Evolutionary conservation across 352 stramenopile genomes (phyloP).

Genomic region (Globisporangium emineosum): DNA sequence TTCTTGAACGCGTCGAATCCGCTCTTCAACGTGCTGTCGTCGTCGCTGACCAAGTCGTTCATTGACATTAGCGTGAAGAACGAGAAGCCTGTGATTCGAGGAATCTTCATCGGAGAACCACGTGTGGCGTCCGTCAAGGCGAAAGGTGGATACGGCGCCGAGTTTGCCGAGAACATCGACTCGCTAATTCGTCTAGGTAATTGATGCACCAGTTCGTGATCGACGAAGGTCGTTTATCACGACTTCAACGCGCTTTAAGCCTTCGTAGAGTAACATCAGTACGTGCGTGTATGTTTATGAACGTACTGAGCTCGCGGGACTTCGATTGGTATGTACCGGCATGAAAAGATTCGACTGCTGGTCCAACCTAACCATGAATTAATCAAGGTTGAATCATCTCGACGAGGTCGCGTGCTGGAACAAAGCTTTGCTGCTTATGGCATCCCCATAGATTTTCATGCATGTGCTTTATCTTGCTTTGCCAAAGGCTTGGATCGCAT

Average conservation of each 20-base stretch:
- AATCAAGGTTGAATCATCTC: background rate
- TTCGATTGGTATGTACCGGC: background rate
- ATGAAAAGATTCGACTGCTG: background rate
- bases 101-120: slow-evolving; percentile 77
- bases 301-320: background rate
- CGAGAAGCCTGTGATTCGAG: slow-evolving; percentile 72
- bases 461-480: background rate
- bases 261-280: background rate
- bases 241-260: background rate
- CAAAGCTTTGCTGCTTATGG: background rate
- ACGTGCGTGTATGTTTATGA: slow-evolving; percentile 8
- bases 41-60: slow-evolving; percentile 63
- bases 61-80: slow-evolving; percentile 85
- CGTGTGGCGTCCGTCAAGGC: slow-evolving; percentile 71
- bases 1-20: slow-evolving; percentile 69
- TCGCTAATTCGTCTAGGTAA: slow-evolving; percentile 64
- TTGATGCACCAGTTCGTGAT: slow-evolving; percentile 17
- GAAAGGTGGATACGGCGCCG: slow-evolving; percentile 59
- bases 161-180: slow-evolving; percentile 63
- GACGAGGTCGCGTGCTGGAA: background rate
- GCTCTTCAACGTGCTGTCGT: slow-evolving; percentile 56
- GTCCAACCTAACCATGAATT: background rate
- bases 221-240: background rate
- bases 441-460: background rate
- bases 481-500: background rate